Percentiles rank a stretch among this genome's conserved stretches.
phyloP scores from a whole-genome alignment of 2,329 filamentous ascomycete genomes.

The Aspergillus thermomutatus region DNA sequence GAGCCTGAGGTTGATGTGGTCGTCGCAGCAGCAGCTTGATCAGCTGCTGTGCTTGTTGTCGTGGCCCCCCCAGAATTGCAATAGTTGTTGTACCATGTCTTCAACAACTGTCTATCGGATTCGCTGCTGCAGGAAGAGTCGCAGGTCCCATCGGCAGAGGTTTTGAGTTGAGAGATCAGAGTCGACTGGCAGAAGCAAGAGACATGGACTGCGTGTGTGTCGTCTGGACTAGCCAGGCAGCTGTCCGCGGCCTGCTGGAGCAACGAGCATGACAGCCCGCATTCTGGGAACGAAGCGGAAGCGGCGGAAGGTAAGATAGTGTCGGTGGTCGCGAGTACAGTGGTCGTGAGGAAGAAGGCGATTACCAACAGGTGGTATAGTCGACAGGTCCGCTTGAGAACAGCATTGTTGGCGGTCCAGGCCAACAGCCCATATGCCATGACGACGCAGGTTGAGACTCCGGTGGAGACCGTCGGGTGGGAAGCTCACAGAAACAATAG shows the following conservation, averaged over 20 bases:
- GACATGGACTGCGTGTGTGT: conserved; percentile 54
- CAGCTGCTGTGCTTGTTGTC: conserved; percentile 16
- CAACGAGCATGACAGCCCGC: conserved; percentile 56
- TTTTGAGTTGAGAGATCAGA: conserved; percentile 57
- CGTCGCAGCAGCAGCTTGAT: conserved; percentile 19
- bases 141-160: conserved; percentile 59
- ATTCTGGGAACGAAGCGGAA: conserved; percentile 56
- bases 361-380: conserved; percentile 5
- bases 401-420: conserved; percentile 6
- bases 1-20: conserved; percentile 11
- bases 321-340: conserved; percentile 20
- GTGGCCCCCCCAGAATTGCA: conserved; percentile 51
- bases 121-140: conserved; percentile 54
- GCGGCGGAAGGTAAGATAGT: conserved; percentile 35
- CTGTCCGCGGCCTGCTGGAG: conserved; percentile 68
- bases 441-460: conserved; percentile 7
- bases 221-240: conserved; percentile 58
- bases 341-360: conserved; percentile 12
- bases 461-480: conserved; percentile 14
- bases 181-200: conserved; percentile 71
- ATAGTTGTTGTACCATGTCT: conserved; percentile 66
- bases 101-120: conserved; percentile 56
- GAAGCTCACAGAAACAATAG: conserved; percentile 4
- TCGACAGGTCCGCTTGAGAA: background rate
- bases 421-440: conserved; percentile 11